phyloP scores from a whole-genome alignment of 257 asterid genomes.

The Nicotiana obtusifolia region DNA sequence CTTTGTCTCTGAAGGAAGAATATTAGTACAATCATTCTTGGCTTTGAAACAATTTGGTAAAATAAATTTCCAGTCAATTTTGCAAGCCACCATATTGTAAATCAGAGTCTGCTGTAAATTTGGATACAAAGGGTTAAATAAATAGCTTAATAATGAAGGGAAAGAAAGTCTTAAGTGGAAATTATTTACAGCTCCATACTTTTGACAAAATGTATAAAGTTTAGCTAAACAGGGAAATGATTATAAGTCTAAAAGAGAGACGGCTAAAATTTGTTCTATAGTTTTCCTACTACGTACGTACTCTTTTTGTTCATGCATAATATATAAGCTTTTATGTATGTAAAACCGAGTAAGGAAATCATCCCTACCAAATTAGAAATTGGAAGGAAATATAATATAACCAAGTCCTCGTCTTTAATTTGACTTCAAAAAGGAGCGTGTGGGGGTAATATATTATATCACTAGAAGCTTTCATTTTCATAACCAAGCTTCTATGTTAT shows the following conservation, averaged over 20 bases:
- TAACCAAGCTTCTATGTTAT: not conserved
- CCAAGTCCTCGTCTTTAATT: conserved; percentile 11
- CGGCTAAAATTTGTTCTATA: not conserved
- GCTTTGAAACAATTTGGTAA: conserved; percentile 26
- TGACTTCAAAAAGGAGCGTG: conserved; percentile 15
- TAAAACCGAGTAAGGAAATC: not conserved
- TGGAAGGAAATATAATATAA: not conserved
- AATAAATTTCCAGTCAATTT: conserved; percentile 13
- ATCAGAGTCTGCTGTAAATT: too few relatives aligned
- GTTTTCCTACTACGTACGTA: too few relatives aligned
- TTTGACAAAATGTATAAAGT: not conserved
- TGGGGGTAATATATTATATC: not conserved
- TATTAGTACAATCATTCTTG: not conserved
- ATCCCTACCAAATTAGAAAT: not conserved
- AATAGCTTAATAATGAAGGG: not conserved
- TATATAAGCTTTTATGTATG: not conserved
- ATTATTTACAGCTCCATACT: not conserved
- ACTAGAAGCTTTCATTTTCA: not conserved
- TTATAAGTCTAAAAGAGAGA: not conserved
- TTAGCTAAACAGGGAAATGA: not conserved
- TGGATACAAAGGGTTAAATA: too few relatives aligned
- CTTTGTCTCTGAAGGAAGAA: not conserved
- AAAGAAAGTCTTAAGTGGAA: not conserved
- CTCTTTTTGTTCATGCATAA: not conserved
- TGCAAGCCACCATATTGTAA: conserved; percentile 8